These are phyloP conservation scores for Zostera marina DNA, from an alignment of 116 monocot species.

Conservation along the genomic window DNA sequence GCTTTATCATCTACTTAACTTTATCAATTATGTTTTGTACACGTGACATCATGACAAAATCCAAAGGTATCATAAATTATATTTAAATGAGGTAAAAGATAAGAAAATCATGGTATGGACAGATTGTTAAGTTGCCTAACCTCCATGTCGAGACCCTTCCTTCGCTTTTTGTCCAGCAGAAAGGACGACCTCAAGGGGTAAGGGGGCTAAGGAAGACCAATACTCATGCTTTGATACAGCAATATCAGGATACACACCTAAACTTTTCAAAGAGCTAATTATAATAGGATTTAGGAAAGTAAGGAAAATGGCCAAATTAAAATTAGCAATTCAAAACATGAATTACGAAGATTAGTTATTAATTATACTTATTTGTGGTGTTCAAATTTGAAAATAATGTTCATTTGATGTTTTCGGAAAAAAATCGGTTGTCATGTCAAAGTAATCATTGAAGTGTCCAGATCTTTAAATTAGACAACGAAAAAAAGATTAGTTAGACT, in stretches of 20 bases:
- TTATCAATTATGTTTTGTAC: too few relatives aligned
- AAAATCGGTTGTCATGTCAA: too few relatives aligned
- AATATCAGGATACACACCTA: constrained; percentile 69
- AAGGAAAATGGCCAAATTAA: not conserved
- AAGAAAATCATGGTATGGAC: not conserved
- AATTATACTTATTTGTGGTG: too few relatives aligned
- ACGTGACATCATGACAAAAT: too few relatives aligned
- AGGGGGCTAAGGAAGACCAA: constrained; percentile 84
- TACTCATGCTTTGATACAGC: constrained; percentile 58
- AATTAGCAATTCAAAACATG: not conserved
- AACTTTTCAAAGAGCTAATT: constrained; percentile 1
- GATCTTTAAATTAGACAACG: too few relatives aligned
- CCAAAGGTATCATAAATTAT: constrained; percentile 16
- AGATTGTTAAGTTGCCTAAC: too few relatives aligned
- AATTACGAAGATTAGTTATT: too few relatives aligned
- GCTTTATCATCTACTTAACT: too few relatives aligned
- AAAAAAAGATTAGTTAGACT: too few relatives aligned
- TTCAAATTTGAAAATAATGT: too few relatives aligned
- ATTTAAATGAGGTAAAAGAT: constrained; percentile 8
- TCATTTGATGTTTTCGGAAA: too few relatives aligned
- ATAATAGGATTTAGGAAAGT: not conserved
- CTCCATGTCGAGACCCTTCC: constrained; percentile 27
- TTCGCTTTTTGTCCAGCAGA: constrained; percentile 68
- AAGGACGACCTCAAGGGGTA: constrained; percentile 59
- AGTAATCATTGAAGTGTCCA: too few relatives aligned